Conservation (phyloP, 2,329 filamentous ascomycete species). For the Botrytis sinoallii region DNA sequence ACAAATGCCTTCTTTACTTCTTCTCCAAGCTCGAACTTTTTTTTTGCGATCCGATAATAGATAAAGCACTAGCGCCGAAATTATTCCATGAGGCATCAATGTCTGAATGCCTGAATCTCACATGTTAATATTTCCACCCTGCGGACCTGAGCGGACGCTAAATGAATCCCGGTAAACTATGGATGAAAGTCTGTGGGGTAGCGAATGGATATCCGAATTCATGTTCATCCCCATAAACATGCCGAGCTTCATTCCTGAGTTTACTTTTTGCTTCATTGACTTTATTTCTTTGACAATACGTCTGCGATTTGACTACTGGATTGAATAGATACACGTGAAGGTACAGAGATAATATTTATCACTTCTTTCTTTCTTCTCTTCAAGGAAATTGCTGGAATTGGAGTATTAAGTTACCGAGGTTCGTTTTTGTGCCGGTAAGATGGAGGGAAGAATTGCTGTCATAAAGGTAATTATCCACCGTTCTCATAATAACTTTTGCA, state of each 20-base stretch:
- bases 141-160: constrained; percentile 16
- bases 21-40: constrained; percentile 22
- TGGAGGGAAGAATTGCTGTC: constrained; percentile 26
- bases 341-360: not conserved
- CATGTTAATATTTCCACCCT: constrained; percentile 24
- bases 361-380: not conserved
- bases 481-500: not conserved
- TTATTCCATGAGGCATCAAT: not conserved
- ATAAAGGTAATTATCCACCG: constrained; percentile 28
- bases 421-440: constrained; percentile 30
- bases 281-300: not conserved
- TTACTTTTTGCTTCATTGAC: constrained; percentile 6
- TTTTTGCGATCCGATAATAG: constrained; percentile 27
- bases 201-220: constrained; percentile 23
- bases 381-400: constrained; percentile 1
- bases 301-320: not conserved
- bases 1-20: constrained; percentile 22
- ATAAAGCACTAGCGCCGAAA: constrained; percentile 19
- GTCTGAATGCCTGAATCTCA: constrained; percentile 20
- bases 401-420: constrained; percentile 32
- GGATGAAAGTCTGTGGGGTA: constrained; percentile 22
- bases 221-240: constrained; percentile 13
- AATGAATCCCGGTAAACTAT: not conserved
- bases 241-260: constrained; percentile 25
- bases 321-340: not conserved